phyloP scores from a whole-genome alignment of 768 basidiomycete genomes.

The Boletellus emodensis region DNA sequence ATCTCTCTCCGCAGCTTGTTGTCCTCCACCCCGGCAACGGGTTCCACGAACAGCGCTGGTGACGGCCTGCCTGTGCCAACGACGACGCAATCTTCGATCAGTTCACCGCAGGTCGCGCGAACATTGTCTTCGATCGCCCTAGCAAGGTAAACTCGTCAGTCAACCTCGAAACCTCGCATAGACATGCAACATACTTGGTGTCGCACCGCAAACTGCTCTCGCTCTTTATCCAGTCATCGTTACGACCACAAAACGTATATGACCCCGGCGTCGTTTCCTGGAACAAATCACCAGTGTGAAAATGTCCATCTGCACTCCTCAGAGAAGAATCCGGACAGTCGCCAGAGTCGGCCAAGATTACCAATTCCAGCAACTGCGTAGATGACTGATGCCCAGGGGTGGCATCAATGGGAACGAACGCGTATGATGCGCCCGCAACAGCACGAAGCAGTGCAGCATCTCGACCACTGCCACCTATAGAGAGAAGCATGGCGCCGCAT shows the following conservation, averaged over 20 bases:
- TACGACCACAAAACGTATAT: constrained; percentile 66
- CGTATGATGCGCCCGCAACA: constrained; percentile 61
- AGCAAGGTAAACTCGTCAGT: constrained; percentile 5
- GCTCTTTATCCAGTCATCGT: constrained; percentile 85
- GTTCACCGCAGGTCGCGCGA: constrained; percentile 55
- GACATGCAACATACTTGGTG: constrained; percentile 46
- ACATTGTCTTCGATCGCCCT: constrained; percentile 78
- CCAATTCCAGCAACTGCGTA: constrained; percentile 58
- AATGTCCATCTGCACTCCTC: constrained; percentile 60
- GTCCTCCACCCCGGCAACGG: constrained; percentile 48
- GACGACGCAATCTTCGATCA: constrained; percentile 72
- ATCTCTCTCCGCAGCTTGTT: constrained; percentile 65
- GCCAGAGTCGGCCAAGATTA: constrained; percentile 60
- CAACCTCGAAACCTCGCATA: background rate
- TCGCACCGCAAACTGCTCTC: constrained; percentile 76
- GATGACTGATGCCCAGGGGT: constrained; percentile 50
- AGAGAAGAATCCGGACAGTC: constrained; percentile 66
- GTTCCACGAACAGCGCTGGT: constrained; percentile 73
- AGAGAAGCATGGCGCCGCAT: constrained; percentile 67
- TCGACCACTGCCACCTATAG: constrained; percentile 49
- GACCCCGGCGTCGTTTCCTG: constrained; percentile 53
- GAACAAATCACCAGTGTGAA: constrained; percentile 83
- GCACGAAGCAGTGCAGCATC: constrained; percentile 52
- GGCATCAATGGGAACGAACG: constrained; percentile 56
- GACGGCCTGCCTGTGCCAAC: constrained; percentile 75